phyloP scores from a whole-genome alignment of 2,329 filamentous ascomycete species.

The Fusarium heterosporum region DNA sequence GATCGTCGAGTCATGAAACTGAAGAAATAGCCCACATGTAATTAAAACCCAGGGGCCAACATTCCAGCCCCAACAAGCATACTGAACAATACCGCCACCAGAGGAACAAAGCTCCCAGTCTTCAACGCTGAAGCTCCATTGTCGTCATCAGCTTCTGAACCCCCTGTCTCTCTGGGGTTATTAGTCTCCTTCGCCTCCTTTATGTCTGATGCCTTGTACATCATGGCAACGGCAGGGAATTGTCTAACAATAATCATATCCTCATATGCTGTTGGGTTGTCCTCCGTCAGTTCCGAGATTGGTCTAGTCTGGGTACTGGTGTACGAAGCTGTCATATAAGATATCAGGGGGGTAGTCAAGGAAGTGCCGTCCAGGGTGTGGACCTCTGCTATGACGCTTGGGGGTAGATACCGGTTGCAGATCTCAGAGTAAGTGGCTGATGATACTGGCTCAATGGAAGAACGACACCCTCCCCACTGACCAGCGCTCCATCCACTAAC shows the following conservation, averaged over 20 bases:
- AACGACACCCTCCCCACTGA: conserved; percentile 12
- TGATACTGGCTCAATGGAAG: conserved; percentile 6
- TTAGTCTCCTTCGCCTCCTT: background rate
- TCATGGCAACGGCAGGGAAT: conserved; percentile 24
- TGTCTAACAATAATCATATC: background rate
- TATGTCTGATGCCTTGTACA: conserved; percentile 26
- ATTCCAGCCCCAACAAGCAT: conserved; percentile 31
- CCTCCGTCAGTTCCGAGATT: background rate
- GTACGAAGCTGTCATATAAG: background rate
- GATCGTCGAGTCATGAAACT: background rate
- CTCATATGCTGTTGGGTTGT: background rate
- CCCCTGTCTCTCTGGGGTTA: no score
- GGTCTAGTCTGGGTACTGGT: background rate
- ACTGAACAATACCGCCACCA: background rate
- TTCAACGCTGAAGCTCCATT: background rate
- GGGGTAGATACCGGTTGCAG: background rate
- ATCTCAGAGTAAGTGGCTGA: background rate
- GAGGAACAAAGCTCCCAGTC: background rate
- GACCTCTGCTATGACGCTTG: background rate
- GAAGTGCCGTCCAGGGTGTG: conserved; percentile 5
- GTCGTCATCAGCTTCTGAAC: background rate
- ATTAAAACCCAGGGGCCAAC: conserved; percentile 9
- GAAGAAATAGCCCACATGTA: background rate
- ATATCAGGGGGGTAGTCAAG: background rate
- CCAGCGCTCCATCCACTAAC: conserved; percentile 32